Base-by-base conservation (phyloP, 2,329 filamentous ascomycete species). In the Polytolypa hystricis region DNA sequence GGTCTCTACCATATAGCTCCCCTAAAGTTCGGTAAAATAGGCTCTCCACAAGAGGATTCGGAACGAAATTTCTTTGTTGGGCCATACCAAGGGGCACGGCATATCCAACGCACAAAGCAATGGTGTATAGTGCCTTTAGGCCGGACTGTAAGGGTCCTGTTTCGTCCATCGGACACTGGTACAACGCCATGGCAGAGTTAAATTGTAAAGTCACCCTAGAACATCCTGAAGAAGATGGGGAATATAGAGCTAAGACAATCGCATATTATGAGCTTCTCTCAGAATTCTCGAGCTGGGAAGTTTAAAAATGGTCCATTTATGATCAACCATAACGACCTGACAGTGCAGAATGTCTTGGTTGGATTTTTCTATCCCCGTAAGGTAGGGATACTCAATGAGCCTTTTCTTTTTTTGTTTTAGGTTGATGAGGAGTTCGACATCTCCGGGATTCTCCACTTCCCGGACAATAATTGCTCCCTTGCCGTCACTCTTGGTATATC, bases 391-490 rank as follows among this genome's bases (percentile, higher is more conserved):
- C 14, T 23, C 28, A 33, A 15, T 33, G 8, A 8, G n/a, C n/a
- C n/a, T 7, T 25, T 25, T n/a, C n/a, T n/a, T 25, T 7, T 7
- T n/a, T n/a, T 25, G n/a, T 7, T 25, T n/a, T 20, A 44, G 39
- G 42, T 44, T 23, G 42, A 44, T 11, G 42, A 40, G 8, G 35
- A 44, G 10, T 39, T 44, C 19, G 40, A 44, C 25, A 39, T 40
- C n/a, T 42, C 39, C 20, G 39, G 36, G 12, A 44, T 44, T 26
- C 32, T 42, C 21, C 36, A 40, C 33, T 44, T 44, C 21, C 42
- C 39, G 25, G 42, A 39, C n/a, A 16, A 44, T 33, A 16, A 31
- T 42, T 25, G 42, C 42, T 5, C 39, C 42, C 2, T 28, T 44
- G 2, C 33, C 39, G 14, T 42, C 39, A 28, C 30, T 42, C n/a